Percentiles rank a stretch among this genome's conserved stretches.
These are phyloP conservation scores for Solanum lignicaule DNA, from an alignment of 257 asterid genomes.

Conservation along the genomic window DNA sequence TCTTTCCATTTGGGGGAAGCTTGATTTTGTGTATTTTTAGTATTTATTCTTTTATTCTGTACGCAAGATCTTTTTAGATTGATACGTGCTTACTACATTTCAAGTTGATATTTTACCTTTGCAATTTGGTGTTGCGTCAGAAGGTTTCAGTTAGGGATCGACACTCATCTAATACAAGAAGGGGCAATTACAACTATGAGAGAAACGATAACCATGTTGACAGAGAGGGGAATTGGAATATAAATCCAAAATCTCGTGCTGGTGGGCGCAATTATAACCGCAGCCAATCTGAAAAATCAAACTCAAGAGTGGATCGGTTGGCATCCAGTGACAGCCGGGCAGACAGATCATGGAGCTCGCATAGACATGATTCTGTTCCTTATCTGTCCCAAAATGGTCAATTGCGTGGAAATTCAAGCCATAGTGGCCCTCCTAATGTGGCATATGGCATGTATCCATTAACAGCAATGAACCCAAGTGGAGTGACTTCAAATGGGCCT, in stretches of 20 bases:
- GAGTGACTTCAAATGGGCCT: slow-evolving; percentile 56
- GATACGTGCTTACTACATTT: not conserved
- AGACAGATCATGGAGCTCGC: slow-evolving; percentile 52
- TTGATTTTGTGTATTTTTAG: not conserved
- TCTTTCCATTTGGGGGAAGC: not conserved
- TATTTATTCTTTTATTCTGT: not conserved
- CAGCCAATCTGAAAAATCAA: slow-evolving; percentile 52
- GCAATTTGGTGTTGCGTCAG: slow-evolving; percentile 25
- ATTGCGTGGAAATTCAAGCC: slow-evolving; percentile 37
- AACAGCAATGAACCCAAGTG: slow-evolving; percentile 37
- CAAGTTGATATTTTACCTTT: slow-evolving; percentile 3
- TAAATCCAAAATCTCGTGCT: slow-evolving; percentile 53
- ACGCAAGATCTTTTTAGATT: not conserved
- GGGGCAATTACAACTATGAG: slow-evolving; percentile 69
- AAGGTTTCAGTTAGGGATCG: slow-evolving; percentile 65
- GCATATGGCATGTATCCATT: slow-evolving; percentile 55
- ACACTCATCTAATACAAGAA: slow-evolving; percentile 55
- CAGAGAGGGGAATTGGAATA: slow-evolving; percentile 75
- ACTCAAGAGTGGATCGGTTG: slow-evolving; percentile 50
- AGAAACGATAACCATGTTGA: slow-evolving; percentile 54
- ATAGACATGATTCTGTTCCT: slow-evolving; percentile 25
- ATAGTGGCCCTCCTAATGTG: slow-evolving; percentile 41
- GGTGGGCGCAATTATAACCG: slow-evolving; percentile 51
- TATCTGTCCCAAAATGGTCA: slow-evolving; percentile 66
- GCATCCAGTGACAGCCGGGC: slow-evolving; percentile 46